Evolutionary conservation across 140 eudicot genomes (phyloP).

Genomic region (Senecio squalidus): DNA sequence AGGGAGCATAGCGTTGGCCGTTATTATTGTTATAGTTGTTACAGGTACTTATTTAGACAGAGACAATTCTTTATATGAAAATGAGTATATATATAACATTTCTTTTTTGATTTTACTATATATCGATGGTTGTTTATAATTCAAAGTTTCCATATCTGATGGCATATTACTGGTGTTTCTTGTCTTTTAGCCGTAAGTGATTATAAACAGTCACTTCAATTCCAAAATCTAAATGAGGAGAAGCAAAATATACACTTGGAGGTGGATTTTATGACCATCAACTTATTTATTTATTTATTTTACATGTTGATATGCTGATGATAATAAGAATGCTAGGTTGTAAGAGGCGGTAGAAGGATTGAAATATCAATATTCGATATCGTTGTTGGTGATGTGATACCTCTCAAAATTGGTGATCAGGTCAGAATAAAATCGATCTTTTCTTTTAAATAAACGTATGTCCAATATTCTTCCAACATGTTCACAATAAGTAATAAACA

Average conservation of each 20-base stretch:
- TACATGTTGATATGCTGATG: conserved; percentile 10
- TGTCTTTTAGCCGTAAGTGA: conserved; percentile 74
- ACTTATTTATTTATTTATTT: too few relatives aligned
- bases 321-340: conserved; percentile 37
- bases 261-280: conserved; percentile 53
- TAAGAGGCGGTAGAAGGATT: conserved; percentile 79
- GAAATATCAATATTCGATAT: conserved; percentile 78
- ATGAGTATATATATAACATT: not conserved
- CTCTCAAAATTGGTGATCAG: conserved; percentile 97
- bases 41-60: conserved; percentile 51
- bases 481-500: conserved; percentile 19
- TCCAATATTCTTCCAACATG: not conserved
- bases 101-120: not conserved
- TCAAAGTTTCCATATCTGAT: conserved; percentile 5
- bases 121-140: not conserved
- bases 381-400: conserved; percentile 90
- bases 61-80: not conserved
- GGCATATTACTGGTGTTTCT: conserved; percentile 10
- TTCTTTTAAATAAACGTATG: not conserved
- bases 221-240: conserved; percentile 82
- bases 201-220: conserved; percentile 88
- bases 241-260: conserved; percentile 91
- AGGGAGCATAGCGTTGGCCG: conserved; percentile 90
- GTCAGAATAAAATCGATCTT: conserved; percentile 22
- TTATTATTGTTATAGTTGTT: conserved; percentile 66